Percentiles rank a stretch among this genome's conserved stretches.
These are phyloP conservation scores for Dactylellina cionopaga DNA, from an alignment of 2,329 filamentous ascomycete species.

Conservation along the genomic window DNA sequence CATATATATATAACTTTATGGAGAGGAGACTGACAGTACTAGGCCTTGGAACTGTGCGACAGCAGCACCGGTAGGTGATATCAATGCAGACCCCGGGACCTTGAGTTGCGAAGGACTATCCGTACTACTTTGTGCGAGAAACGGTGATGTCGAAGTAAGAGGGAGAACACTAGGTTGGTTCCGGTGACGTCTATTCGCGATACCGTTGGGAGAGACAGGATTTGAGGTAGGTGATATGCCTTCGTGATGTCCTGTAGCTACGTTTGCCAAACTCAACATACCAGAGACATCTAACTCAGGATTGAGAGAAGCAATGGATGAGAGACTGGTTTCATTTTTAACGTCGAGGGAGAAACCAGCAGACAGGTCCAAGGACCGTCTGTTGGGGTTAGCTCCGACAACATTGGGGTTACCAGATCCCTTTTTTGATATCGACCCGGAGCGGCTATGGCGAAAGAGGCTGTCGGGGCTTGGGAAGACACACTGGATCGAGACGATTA, in stretches of 20 bases:
- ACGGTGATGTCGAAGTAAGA: slow-evolving; percentile 33
- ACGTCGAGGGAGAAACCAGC: slow-evolving; percentile 44
- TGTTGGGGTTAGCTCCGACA: slow-evolving; percentile 37
- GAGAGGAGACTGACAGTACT: slow-evolving; percentile 53
- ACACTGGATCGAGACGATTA: slow-evolving; percentile 33
- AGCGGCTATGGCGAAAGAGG: slow-evolving; percentile 55
- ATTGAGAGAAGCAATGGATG: slow-evolving; percentile 46
- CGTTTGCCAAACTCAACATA: slow-evolving; percentile 49
- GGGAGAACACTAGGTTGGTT: slow-evolving; percentile 41
- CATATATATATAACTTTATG: not conserved
- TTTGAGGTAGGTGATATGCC: slow-evolving; percentile 49
- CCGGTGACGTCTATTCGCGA: slow-evolving; percentile 46
- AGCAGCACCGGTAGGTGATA: slow-evolving; percentile 52
- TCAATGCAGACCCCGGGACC: slow-evolving; percentile 42
- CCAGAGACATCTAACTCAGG: slow-evolving; percentile 51
- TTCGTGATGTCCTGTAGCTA: slow-evolving; percentile 50
- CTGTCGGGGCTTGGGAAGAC: slow-evolving; percentile 51
- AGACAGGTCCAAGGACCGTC: slow-evolving; percentile 44
- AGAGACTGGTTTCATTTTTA: slow-evolving; percentile 35
- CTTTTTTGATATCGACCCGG: slow-evolving; percentile 53
- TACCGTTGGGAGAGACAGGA: slow-evolving; percentile 44
- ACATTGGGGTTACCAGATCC: slow-evolving; percentile 22
- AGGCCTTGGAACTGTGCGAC: slow-evolving; percentile 55
- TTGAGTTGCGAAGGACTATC: slow-evolving; percentile 47
- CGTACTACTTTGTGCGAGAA: slow-evolving; percentile 25